These are phyloP conservation scores for Turnera subulata DNA, from an alignment of 345 rosid species.

Conservation along the genomic window DNA sequence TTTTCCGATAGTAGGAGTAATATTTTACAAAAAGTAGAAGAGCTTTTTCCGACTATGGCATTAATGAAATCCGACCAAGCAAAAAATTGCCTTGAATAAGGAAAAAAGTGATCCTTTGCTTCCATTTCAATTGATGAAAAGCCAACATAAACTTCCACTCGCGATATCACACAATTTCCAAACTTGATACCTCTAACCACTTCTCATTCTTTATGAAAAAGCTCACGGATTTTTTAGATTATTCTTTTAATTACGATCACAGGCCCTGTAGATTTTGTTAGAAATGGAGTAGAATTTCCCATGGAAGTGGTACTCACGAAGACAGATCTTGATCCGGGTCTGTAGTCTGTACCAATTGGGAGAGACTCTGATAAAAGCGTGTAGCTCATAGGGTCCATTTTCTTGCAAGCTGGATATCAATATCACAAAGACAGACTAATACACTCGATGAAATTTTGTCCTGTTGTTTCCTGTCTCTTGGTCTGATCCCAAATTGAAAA, in stretches of 20 bases:
- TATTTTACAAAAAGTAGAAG: slow-evolving; percentile 1
- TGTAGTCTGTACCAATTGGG: too few species aligned
- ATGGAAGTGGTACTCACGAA: too few species aligned
- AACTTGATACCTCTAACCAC: slow-evolving; percentile 11
- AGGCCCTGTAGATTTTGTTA: too few species aligned
- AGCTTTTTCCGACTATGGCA: slow-evolving; percentile 14
- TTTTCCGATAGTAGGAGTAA: neutral
- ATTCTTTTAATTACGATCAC: too few species aligned
- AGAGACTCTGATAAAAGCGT: neutral
- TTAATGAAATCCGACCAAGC: neutral
- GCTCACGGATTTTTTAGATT: too few species aligned
- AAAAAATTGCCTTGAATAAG: neutral
- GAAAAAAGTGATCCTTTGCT: slow-evolving; percentile 4
- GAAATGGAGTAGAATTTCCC: too few species aligned
- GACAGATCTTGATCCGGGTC: too few species aligned
- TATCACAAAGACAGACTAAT: slow-evolving; percentile 7
- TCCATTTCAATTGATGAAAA: slow-evolving; percentile 10
- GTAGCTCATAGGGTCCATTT: slow-evolving; percentile 6
- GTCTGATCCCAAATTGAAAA: neutral
- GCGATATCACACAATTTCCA: slow-evolving; percentile 5
- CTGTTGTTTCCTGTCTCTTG: slow-evolving; percentile 12
- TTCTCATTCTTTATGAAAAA: neutral
- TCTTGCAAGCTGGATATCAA: slow-evolving; percentile 6
- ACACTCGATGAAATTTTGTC: slow-evolving; percentile 4
- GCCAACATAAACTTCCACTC: neutral